Evolutionary conservation across 441 rosid species (phyloP).

Genomic region (Aleurites moluccanus): DNA sequence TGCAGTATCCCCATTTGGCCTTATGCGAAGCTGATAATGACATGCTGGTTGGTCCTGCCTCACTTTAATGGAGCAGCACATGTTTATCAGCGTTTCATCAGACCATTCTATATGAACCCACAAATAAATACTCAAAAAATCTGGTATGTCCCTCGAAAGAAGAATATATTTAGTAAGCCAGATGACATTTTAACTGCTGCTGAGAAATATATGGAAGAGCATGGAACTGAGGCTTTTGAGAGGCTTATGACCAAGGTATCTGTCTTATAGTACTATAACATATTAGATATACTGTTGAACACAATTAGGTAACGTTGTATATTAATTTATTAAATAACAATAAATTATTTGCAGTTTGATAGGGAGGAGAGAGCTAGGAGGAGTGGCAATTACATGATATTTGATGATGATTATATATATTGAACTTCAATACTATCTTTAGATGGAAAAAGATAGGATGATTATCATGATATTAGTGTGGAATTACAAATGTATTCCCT

Average conservation of each 20-base stretch:
- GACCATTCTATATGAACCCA: conserved; percentile 73
- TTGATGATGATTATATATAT: conserved; percentile 70
- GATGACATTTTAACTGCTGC: conserved; percentile 87
- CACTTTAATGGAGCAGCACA: conserved; percentile 95
- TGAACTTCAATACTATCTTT: conserved; percentile 19
- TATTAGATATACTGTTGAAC: too few relatives aligned
- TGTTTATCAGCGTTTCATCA: conserved; percentile 73
- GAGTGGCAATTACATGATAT: conserved; percentile 54
- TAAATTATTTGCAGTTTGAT: conserved; percentile 52
- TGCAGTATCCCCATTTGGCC: conserved; percentile 87
- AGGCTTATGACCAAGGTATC: conserved; percentile 27
- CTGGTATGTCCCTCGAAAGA: conserved; percentile 80
- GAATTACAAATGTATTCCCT: too few relatives aligned
- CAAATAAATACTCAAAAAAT: conserved; percentile 56
- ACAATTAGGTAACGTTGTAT: too few relatives aligned
- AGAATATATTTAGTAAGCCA: conserved; percentile 51
- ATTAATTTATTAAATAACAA: not conserved
- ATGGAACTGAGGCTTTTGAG: conserved; percentile 69
- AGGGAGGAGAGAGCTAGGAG: conserved; percentile 53
- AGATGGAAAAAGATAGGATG: too few relatives aligned
- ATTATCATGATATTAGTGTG: too few relatives aligned
- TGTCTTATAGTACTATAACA: too few relatives aligned
- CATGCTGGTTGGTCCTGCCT: conserved; percentile 95
- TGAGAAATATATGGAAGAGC: conserved; percentile 72
- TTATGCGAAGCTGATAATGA: conserved; percentile 64